Conservation (phyloP, 352 stramenopile genomes). For the Pythium phragmitis region DNA sequence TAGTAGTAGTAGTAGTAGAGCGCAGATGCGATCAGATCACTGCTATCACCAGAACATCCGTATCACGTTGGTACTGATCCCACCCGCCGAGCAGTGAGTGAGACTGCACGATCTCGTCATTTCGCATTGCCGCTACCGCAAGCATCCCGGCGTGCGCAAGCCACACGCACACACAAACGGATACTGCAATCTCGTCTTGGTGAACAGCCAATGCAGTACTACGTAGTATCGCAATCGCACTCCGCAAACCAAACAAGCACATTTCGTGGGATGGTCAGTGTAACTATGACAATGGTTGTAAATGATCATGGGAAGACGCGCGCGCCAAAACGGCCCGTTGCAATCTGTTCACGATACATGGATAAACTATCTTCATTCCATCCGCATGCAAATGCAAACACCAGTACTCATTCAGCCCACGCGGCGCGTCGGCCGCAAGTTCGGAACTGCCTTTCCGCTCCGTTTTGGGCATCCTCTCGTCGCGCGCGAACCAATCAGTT, state of each 20-base stretch:
- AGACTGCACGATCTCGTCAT: background rate
- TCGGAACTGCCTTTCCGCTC: background rate
- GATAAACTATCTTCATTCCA: constrained; percentile 35
- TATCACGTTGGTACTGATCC: background rate
- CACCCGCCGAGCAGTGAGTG: background rate
- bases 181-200: too few species aligned
- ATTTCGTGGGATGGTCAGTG: constrained; percentile 42
- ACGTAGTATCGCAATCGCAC: background rate
- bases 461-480: background rate
- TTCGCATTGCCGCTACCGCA: background rate
- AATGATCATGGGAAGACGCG: constrained; percentile 36
- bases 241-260: background rate
- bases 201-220: too few species aligned
- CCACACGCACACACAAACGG: background rate
- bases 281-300: constrained; percentile 56
- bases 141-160: background rate
- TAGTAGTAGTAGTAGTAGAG: background rate
- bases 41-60: background rate
- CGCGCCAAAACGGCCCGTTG: constrained; percentile 29
- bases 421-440: background rate
- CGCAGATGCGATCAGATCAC: background rate
- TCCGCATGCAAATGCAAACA: constrained; percentile 9
- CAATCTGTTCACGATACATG: constrained; percentile 32
- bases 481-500: constrained; percentile 1
- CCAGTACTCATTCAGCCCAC: background rate